These are phyloP conservation scores for Calonectria henricotiae DNA, from an alignment of 2,329 filamentous ascomycete species.

Conservation along the genomic window DNA sequence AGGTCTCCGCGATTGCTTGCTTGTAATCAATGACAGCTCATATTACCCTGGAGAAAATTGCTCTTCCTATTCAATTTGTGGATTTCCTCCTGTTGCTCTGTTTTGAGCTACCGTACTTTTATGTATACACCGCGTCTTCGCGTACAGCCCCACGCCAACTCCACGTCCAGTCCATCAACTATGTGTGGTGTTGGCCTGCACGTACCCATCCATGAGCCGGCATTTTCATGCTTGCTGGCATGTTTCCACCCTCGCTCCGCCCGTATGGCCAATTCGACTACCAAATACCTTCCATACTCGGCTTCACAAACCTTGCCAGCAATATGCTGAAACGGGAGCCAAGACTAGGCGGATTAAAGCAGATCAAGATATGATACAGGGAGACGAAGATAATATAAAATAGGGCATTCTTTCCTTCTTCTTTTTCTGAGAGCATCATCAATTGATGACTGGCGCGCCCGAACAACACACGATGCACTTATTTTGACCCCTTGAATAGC, in stretches of 20 bases:
- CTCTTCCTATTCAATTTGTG: no score
- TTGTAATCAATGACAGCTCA: not conserved
- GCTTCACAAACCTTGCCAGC: not conserved
- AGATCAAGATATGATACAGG: not conserved
- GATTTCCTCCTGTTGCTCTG: not conserved
- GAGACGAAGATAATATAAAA: no score
- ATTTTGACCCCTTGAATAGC: no score
- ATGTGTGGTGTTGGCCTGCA: not conserved
- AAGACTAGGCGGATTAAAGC: not conserved
- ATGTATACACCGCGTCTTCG: conserved; percentile 1
- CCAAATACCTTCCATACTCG: not conserved
- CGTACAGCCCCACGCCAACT: not conserved
- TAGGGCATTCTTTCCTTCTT: no score
- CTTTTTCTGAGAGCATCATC: no score
- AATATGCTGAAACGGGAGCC: not conserved
- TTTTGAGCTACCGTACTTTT: not conserved
- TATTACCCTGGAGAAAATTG: not conserved
- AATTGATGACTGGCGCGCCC: no score
- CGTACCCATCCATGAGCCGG: not conserved
- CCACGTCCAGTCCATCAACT: not conserved
- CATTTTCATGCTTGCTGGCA: not conserved
- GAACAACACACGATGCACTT: no score
- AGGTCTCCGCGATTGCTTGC: not conserved
- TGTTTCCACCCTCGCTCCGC: not conserved
- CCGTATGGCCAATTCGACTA: not conserved